phyloP scores from a whole-genome alignment of 169 alveolate genomes.

The Theileria annulata region DNA sequence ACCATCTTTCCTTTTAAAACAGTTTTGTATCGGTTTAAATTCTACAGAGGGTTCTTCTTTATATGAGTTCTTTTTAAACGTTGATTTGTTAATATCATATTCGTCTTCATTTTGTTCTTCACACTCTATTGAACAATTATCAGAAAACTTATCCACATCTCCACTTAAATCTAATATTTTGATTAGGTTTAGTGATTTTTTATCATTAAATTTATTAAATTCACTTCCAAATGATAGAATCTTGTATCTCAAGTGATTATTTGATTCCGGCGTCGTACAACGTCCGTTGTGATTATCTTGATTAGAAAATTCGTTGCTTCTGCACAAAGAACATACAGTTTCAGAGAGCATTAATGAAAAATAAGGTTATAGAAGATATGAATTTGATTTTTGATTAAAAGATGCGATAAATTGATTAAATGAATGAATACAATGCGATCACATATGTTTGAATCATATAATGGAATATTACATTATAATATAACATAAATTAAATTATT shows the following conservation, averaged over 20 bases:
- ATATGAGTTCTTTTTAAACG: background rate
- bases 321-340: background rate
- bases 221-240: background rate
- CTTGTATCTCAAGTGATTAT: constrained; percentile 22
- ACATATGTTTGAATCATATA: background rate
- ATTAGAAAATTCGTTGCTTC: background rate
- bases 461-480: background rate
- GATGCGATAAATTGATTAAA: background rate
- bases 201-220: background rate
- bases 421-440: too few species aligned
- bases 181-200: background rate
- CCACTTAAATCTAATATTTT: constrained; percentile 31
- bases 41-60: constrained; percentile 1
- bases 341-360: constrained; percentile 1
- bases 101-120: background rate
- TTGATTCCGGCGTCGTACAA: background rate
- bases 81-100: background rate
- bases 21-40: background rate
- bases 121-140: too few species aligned
- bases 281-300: background rate
- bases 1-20: constrained; percentile 9
- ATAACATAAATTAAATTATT: background rate
- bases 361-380: background rate
- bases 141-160: constrained; percentile 22
- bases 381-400: too few species aligned